These are phyloP conservation scores for Rhizopogon salebrosus DNA, from an alignment of 768 basidiomycete genomes.

Conservation along the genomic window DNA sequence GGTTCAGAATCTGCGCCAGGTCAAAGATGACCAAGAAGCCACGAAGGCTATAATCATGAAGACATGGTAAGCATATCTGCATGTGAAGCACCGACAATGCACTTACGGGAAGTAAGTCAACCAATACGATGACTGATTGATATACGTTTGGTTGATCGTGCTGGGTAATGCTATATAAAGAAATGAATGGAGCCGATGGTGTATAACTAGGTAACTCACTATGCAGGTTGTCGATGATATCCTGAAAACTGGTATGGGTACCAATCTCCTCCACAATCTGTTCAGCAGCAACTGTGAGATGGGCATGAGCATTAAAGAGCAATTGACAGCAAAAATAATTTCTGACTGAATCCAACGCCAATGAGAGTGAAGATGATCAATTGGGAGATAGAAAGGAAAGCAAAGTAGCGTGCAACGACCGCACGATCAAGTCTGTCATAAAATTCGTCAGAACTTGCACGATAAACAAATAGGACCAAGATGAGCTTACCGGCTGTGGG, in stretches of 20 bases:
- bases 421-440: slow-evolving; percentile 75
- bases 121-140: slow-evolving; percentile 90
- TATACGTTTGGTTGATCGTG: slow-evolving; percentile 81
- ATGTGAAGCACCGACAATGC: not conserved
- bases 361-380: slow-evolving; percentile 92
- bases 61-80: slow-evolving; percentile 4
- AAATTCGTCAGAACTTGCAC: slow-evolving; percentile 1
- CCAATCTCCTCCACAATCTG: slow-evolving; percentile 46
- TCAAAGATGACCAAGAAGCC: slow-evolving; percentile 95
- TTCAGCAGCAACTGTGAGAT: slow-evolving; percentile 25
- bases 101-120: slow-evolving; percentile 91
- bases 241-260: slow-evolving; percentile 37
- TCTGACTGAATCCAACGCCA: slow-evolving; percentile 79
- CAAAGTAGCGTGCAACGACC: slow-evolving; percentile 88
- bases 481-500: slow-evolving; percentile 22
- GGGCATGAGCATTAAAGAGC: not conserved
- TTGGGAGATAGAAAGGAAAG: slow-evolving; percentile 92
- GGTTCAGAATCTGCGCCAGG: slow-evolving; percentile 90
- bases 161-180: slow-evolving; percentile 54
- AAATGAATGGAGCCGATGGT: slow-evolving; percentile 1
- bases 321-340: slow-evolving; percentile 6
- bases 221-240: slow-evolving; percentile 41
- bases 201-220: slow-evolving; percentile 21
- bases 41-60: slow-evolving; percentile 53
- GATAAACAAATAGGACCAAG: not conserved